A percentile compares a stretch with the other conserved stretches of the same genome.
These are phyloP conservation scores for Yamadazyma epiphylla DNA, from an alignment of 1,139 yeast genomes.

Conservation along the genomic window DNA sequence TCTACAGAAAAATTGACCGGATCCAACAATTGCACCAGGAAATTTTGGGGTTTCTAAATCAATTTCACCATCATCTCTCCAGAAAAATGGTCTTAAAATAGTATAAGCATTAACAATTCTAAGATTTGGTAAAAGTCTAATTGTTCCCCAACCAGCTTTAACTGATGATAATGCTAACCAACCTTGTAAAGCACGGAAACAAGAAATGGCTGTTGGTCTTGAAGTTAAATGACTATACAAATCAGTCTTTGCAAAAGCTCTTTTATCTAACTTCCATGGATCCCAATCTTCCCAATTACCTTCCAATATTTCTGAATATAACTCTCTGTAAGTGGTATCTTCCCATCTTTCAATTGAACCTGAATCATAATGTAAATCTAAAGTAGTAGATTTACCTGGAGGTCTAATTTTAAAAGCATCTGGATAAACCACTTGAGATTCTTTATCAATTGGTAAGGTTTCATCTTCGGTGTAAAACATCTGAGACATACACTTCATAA, in stretches of 20 bases:
- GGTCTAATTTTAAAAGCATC: slow-evolving; percentile 39
- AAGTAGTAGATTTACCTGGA: slow-evolving; percentile 34
- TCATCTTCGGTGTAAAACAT: slow-evolving; percentile 30
- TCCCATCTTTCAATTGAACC: slow-evolving; percentile 42
- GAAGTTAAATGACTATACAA: slow-evolving; percentile 23
- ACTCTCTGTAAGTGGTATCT: slow-evolving; percentile 28
- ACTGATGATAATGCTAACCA: slow-evolving; percentile 38
- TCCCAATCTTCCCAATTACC: slow-evolving; percentile 49
- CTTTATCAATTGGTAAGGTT: slow-evolving; percentile 22
- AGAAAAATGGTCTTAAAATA: slow-evolving; percentile 43
- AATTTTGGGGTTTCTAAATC: slow-evolving; percentile 20
- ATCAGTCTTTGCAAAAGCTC: slow-evolving; percentile 32
- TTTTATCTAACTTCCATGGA: slow-evolving; percentile 35
- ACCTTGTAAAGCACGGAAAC: slow-evolving; percentile 46
- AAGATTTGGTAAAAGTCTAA: slow-evolving; percentile 37
- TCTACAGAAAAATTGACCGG: slow-evolving; percentile 18
- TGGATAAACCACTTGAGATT: slow-evolving; percentile 32
- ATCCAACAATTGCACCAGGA: slow-evolving; percentile 19
- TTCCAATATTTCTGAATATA: slow-evolving; percentile 35
- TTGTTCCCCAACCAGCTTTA: slow-evolving; percentile 42
- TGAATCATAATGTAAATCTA: slow-evolving; percentile 44
- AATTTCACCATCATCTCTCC: slow-evolving; percentile 24
- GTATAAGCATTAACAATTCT: slow-evolving; percentile 36
- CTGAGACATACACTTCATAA: slow-evolving; percentile 26
- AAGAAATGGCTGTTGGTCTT: slow-evolving; percentile 30